Percentiles rank a stretch among this genome's conserved stretches.
Conservation (phyloP, 2,329 filamentous ascomycete species). For the Fusarium sublunatum region DNA sequence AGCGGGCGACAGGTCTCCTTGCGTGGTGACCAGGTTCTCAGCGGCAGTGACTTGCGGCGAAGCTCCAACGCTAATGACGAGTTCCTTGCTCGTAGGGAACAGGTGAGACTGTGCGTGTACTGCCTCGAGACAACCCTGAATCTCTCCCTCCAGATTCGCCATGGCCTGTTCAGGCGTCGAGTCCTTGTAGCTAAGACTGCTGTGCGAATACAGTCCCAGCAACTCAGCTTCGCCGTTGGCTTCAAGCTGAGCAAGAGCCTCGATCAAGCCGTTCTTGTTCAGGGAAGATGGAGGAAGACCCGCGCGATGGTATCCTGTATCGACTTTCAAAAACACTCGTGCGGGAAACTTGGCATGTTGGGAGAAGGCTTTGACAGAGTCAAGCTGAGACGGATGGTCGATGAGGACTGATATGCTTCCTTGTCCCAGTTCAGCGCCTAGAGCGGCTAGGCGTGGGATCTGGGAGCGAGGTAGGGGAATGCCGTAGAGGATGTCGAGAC, state of each 20-base stretch:
- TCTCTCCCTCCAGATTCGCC: constrained; percentile 46
- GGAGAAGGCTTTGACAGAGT: constrained; percentile 45
- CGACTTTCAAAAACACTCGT: constrained; percentile 69
- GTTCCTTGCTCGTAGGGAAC: constrained; percentile 26
- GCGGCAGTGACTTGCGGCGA: constrained; percentile 49
- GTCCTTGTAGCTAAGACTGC: constrained; percentile 50
- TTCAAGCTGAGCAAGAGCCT: constrained; percentile 47
- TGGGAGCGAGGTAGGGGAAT: constrained; percentile 68
- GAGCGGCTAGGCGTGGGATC: constrained; percentile 59
- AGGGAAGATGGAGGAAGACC: constrained; percentile 61
- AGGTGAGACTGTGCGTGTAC: constrained; percentile 20
- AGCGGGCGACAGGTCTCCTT: not conserved
- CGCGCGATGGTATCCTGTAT: constrained; percentile 72
- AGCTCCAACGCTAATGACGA: constrained; percentile 49
- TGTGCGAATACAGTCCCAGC: constrained; percentile 50
- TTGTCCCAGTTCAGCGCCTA: constrained; percentile 59
- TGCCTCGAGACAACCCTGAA: constrained; percentile 47
- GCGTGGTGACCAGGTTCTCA: constrained; percentile 38
- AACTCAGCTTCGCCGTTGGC: constrained; percentile 14
- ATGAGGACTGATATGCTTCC: constrained; percentile 65
- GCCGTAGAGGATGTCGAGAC: constrained; percentile 65
- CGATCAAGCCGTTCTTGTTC: constrained; percentile 53
- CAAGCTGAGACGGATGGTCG: constrained; percentile 65
- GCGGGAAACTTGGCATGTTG: constrained; percentile 46
- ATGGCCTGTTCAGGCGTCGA: constrained; percentile 45